Percentiles rank a stretch among this genome's conserved stretches.
phyloP scores from a whole-genome alignment of 345 rosid genomes.

The Melaleuca quinquenervia region DNA sequence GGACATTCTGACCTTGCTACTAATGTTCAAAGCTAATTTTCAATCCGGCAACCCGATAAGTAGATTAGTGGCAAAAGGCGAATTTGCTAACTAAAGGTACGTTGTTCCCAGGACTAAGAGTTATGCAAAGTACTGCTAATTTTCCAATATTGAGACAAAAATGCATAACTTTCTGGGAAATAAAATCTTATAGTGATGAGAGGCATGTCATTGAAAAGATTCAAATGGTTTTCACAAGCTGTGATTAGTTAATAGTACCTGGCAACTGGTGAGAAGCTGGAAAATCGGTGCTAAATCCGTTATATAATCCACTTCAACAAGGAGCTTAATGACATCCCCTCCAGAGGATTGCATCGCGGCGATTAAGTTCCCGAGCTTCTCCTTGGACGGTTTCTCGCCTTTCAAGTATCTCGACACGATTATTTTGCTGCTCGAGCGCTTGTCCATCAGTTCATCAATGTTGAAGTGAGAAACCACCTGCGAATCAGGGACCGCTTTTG shows the following conservation, averaged over 20 bases:
- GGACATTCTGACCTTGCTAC: not conserved
- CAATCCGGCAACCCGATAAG: not conserved
- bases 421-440: not conserved
- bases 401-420: not conserved
- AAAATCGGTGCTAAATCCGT: not conserved
- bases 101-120: not conserved
- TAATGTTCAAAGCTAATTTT: not conserved
- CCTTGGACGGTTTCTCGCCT: not conserved
- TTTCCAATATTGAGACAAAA: not conserved
- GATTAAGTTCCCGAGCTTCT: not conserved
- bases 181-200: not conserved
- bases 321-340: not conserved
- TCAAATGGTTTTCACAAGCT: not conserved
- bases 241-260: not conserved
- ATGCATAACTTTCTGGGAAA: not conserved
- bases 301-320: not conserved
- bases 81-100: not conserved
- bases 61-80: not conserved
- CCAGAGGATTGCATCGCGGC: not conserved
- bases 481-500: not conserved
- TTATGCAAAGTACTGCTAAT: not conserved
- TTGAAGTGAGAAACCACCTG: not conserved
- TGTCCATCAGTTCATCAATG: not conserved
- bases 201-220: not conserved
- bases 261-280: not conserved